Percentiles rank a stretch among this genome's conserved stretches.
Evolutionary conservation across 2,329 filamentous ascomycete species (phyloP).

Genomic region (Coniochaeta sp.): DNA sequence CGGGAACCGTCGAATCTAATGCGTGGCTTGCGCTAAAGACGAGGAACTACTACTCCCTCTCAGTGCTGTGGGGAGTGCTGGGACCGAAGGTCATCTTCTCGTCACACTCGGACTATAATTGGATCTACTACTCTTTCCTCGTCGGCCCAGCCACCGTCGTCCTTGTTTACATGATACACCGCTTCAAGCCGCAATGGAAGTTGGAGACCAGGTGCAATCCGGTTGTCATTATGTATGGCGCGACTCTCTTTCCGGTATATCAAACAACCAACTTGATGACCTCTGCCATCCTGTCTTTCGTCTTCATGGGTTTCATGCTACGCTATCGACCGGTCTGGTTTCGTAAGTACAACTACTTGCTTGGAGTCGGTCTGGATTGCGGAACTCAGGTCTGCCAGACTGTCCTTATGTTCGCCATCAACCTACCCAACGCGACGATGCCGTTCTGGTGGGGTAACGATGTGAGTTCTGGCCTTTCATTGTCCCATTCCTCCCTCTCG

Average conservation of each 20-base stretch:
- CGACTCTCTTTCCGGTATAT: slow-evolving; percentile 17
- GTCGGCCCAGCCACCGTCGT: slow-evolving; percentile 18
- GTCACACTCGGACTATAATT: slow-evolving; percentile 14
- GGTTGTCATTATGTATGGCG: slow-evolving; percentile 19
- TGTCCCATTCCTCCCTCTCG: not conserved
- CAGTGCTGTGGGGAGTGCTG: slow-evolving; percentile 26
- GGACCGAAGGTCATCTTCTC: slow-evolving; percentile 22
- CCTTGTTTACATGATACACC: slow-evolving; percentile 16
- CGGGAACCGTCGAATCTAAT: slow-evolving; percentile 12
- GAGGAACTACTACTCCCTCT: slow-evolving; percentile 20
- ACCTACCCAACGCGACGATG: slow-evolving; percentile 16
- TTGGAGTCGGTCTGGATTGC: slow-evolving; percentile 29
- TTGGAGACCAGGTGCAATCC: slow-evolving; percentile 19
- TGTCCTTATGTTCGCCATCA: slow-evolving; percentile 19
- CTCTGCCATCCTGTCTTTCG: slow-evolving; percentile 13
- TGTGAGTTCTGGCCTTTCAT: slow-evolving; percentile 3
- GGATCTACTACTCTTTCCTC: slow-evolving; percentile 21
- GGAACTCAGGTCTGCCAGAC: slow-evolving; percentile 21
- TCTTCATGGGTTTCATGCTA: slow-evolving; percentile 23
- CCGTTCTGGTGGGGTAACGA: slow-evolving; percentile 23
- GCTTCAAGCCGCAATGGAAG: slow-evolving; percentile 19
- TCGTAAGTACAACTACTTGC: slow-evolving; percentile 34
- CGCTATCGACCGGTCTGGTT: slow-evolving; percentile 27
- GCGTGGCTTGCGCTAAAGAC: slow-evolving; percentile 22
- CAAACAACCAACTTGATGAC: slow-evolving; percentile 20